Base-by-base conservation (phyloP, 2,329 filamentous ascomycete genomes). In the Neonectria neomacrospora region DNA sequence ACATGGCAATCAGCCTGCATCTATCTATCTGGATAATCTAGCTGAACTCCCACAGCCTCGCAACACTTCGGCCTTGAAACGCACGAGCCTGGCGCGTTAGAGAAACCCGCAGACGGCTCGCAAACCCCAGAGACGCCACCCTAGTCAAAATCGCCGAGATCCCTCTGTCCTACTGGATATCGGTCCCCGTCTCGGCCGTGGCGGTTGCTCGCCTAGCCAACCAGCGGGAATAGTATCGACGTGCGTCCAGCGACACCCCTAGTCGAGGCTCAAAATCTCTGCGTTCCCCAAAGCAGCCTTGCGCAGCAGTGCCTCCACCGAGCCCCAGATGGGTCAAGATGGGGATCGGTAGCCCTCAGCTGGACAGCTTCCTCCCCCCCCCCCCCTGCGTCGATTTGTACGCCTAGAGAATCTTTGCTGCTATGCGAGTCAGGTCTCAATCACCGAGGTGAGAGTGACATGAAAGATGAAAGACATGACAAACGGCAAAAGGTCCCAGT, bases 211-310 rank as follows among this genome's bases (percentile, higher is more conserved):
- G 54, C 50, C 50, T 63, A 50, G 54, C 50, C 60, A 37, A 48
- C 32, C 22, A 23, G 39, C 28, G 41, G 26, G 41, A 37, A 59
- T 54, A 41, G 48, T 26, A 23, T 58, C 58, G 26, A 42, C 26
- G 37, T 23, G 42, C 54, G 22, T 39, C 32, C 26, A 44, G 44
- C 28, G 34, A 8, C 28, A 47, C 20, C 53, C 53, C 54, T 50
- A 18, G 53, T 47, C 39, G 39, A 57, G 45, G 41, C 59, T 56
- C 59, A 53, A 53, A 54, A 58, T 54, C 48, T 52, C 41, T 30
- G 30, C 48, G 41, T 54, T 54, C 48, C 59, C 59, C 41, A 37
- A 57, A 62, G 16, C 48, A 58, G 53, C 41, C 32, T 50, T 18
- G 12, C 58, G 59, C 59, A 54, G 52, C 48, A 44, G 59, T 42